phyloP scores from a whole-genome alignment of 106 monocot genomes.

The Allium fistulosum region DNA sequence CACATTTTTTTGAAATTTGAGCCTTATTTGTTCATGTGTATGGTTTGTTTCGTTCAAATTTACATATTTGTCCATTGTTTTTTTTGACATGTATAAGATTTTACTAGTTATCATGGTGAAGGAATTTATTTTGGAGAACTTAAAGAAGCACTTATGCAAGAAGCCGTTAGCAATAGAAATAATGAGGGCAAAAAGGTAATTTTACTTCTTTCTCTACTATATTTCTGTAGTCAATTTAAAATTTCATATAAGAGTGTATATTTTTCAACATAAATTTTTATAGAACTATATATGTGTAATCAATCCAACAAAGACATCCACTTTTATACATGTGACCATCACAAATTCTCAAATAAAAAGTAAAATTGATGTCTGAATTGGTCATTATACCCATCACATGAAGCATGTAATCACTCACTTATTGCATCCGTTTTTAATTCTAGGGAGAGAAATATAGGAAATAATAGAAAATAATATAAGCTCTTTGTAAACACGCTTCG shows the following conservation, averaged over 20 bases:
- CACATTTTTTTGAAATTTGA: conserved; percentile 4
- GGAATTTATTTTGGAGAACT: conserved; percentile 63
- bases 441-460: conserved; percentile 9
- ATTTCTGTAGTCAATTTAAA: conserved; percentile 9
- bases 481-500: conserved; percentile 20
- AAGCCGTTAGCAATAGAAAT: conserved; percentile 30
- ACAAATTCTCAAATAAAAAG: no score
- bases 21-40: conserved; percentile 16
- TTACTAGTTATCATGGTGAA: conserved; percentile 47
- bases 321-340: neutral
- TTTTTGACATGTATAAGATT: conserved; percentile 9
- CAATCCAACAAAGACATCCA: neutral
- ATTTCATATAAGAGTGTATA: neutral
- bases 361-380: no score
- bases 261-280: neutral
- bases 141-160: conserved; percentile 67
- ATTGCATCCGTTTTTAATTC: neutral
- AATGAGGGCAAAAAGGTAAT: conserved; percentile 39
- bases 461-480: conserved; percentile 28
- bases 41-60: no score
- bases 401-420: neutral
- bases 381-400: no score
- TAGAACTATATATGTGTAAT: neutral
- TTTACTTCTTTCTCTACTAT: conserved; percentile 13
- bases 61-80: neutral